These are phyloP conservation scores for Platanus orientalis DNA, from an alignment of 164 flowering plant species.

Conservation along the genomic window DNA sequence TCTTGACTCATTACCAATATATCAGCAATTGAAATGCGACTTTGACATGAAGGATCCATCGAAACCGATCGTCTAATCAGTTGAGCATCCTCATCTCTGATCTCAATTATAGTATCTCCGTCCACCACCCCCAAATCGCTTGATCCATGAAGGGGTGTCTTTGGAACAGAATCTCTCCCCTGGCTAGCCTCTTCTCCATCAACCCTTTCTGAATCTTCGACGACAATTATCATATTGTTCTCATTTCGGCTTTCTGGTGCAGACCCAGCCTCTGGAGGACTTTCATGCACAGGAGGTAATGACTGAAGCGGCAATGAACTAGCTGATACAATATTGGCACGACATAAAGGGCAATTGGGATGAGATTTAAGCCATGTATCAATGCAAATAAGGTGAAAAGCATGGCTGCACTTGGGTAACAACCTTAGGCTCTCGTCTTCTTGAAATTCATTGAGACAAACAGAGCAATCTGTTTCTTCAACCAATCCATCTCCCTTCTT, in stretches of 20 bases:
- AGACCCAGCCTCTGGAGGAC: conserved; percentile 4
- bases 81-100: conserved; percentile 29
- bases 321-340: conserved; percentile 39
- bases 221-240: conserved; percentile 10
- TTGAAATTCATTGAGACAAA: conserved; percentile 69
- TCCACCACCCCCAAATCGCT: conserved; percentile 28
- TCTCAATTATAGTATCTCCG: conserved; percentile 35
- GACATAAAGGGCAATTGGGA: conserved; percentile 78
- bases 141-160: conserved; percentile 22
- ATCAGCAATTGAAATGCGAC: conserved; percentile 42
- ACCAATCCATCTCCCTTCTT: conserved; percentile 57
- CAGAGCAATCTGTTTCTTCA: conserved; percentile 78
- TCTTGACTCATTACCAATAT: conserved; percentile 24
- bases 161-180: conserved; percentile 8
- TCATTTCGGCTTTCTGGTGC: conserved; percentile 14
- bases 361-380: conserved; percentile 85
- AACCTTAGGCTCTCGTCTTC: conserved; percentile 68
- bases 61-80: conserved; percentile 60
- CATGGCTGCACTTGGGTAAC: conserved; percentile 84
- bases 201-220: conserved; percentile 18
- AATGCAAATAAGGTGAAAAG: conserved; percentile 76
- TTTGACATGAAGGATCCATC: conserved; percentile 37
- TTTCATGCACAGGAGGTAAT: conserved; percentile 19
- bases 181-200: conserved; percentile 10
- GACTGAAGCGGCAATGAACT: conserved; percentile 17